phyloP scores from a whole-genome alignment of 768 basidiomycete genomes.

The Suillus tomentosus region DNA sequence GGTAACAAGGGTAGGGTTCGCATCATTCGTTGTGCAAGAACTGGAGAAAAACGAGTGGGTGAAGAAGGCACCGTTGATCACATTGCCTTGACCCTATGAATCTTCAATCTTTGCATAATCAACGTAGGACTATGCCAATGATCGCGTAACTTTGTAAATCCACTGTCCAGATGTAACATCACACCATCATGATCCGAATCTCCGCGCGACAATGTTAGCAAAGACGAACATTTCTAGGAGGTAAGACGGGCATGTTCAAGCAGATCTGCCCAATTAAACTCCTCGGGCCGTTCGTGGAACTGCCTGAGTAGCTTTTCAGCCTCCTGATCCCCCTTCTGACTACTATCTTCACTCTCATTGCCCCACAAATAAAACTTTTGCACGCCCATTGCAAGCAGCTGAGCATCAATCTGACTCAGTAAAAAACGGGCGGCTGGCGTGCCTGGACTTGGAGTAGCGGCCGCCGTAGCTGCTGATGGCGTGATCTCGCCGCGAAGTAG shows the following conservation, averaged over 20 bases:
- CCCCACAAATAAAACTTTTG: conserved; percentile 87
- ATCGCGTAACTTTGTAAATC: neutral
- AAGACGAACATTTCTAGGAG: conserved; percentile 11
- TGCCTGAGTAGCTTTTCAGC: conserved; percentile 53
- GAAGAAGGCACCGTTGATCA: conserved; percentile 40
- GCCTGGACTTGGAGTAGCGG: conserved; percentile 35
- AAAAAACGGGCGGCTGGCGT: conserved; percentile 42
- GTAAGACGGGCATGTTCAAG: conserved; percentile 47
- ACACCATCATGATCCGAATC: neutral
- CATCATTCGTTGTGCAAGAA: conserved; percentile 59
- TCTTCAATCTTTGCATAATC: neutral
- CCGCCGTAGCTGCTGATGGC: conserved; percentile 49
- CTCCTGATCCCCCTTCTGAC: neutral
- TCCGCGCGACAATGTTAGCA: neutral
- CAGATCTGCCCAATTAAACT: conserved; percentile 84
- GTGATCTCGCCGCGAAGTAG: conserved; percentile 93
- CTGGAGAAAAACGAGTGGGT: conserved; percentile 62
- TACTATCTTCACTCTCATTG: conserved; percentile 22
- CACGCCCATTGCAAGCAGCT: conserved; percentile 73
- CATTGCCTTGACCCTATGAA: conserved; percentile 26
- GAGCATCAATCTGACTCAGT: conserved; percentile 81
- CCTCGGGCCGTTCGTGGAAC: conserved; percentile 78
- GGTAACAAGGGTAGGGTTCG: conserved; percentile 61
- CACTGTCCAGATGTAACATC: neutral
- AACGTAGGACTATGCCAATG: neutral